These are phyloP conservation scores for Neopestalotiopsis clavispora DNA, from an alignment of 2,329 filamentous ascomycete genomes.

Conservation along the genomic window DNA sequence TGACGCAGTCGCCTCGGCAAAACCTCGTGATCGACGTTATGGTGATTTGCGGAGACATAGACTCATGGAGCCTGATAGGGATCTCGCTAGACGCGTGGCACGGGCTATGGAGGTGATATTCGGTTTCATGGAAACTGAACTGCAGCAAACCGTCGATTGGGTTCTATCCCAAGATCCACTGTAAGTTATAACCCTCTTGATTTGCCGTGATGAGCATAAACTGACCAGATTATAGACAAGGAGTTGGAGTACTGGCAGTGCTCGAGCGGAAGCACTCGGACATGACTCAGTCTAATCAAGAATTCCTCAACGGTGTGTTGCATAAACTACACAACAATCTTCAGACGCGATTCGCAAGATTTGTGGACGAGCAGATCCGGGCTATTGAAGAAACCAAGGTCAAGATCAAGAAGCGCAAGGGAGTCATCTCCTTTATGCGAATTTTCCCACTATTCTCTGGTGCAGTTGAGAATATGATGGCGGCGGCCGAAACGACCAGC, in stretches of 20 bases:
- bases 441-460: conserved; percentile 88
- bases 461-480: conserved; percentile 83
- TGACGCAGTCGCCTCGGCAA: conserved; percentile 71
- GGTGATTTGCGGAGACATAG: conserved; percentile 76
- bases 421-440: conserved; percentile 93
- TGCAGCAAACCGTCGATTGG: conserved; percentile 85
- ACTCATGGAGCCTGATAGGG: conserved; percentile 86
- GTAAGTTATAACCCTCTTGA: conserved; percentile 53
- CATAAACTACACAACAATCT: conserved; percentile 80
- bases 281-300: conserved; percentile 89
- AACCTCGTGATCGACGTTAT: conserved; percentile 71
- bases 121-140: conserved; percentile 77
- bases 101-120: conserved; percentile 90
- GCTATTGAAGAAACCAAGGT: conserved; percentile 98
- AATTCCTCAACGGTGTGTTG: conserved; percentile 81
- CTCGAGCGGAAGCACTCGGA: conserved; percentile 81
- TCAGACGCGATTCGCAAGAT: conserved; percentile 79
- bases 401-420: conserved; percentile 98
- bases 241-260: conserved; percentile 81
- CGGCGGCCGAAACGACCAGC: conserved; percentile 58
- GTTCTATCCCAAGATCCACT: conserved; percentile 79
- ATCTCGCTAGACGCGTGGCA: conserved; percentile 83
- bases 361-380: conserved; percentile 92
- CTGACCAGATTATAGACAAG: conserved; percentile 66
- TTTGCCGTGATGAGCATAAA: conserved; percentile 10